Base-by-base conservation (phyloP, 257 asterid genomes). In the Nyctanthes arbortristis region DNA sequence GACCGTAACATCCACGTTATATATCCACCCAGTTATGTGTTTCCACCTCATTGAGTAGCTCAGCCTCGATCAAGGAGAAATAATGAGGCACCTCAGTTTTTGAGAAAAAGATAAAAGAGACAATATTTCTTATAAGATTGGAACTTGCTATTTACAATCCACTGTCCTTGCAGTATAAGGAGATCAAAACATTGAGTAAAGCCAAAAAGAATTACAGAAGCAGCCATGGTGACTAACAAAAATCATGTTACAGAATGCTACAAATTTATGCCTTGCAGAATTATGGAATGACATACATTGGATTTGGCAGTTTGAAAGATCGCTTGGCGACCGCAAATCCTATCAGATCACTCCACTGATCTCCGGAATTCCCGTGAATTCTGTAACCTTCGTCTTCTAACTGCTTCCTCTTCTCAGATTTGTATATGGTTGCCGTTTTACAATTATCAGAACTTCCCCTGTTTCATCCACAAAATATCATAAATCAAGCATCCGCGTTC, bases 241-340 rank as follows among this genome's bases (percentile, higher is more conserved):
- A 58, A 20, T 11, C 27, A 24, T 20, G 31, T 39, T 18, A 7
- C 18, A 13, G 4, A 40, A 66, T 54, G 35, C 33, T 30, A 20
- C 60, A 16, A 24, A 7, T 4, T 25, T 69, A 16, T 18, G 6
- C 62, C 47, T 43, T 36, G 10, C n/a, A 16, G 4, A 12, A 72
- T 70, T 78, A 90, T 54, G 88, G 66, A 77, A 90, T 62, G 75
- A 74, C 86, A 70, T 93, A 93, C 76, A 88, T 49, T 20, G 89
- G 93, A 80, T 90, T 93, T 5, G 98, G 98, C 61, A 90, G 84
- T 73, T 93, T 93, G 79, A 93, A 90, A 29, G 98, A 93, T 61
- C 96, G 76, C 35, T 63, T 45, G 14, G 91, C 97, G 20, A 88
- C 67, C 6, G 95, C 81, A 32, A 70, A 90, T 55, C 98, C 98